Conservation (phyloP, 495 filamentous ascomycete genomes). For the Aspergillus steynii region DNA sequence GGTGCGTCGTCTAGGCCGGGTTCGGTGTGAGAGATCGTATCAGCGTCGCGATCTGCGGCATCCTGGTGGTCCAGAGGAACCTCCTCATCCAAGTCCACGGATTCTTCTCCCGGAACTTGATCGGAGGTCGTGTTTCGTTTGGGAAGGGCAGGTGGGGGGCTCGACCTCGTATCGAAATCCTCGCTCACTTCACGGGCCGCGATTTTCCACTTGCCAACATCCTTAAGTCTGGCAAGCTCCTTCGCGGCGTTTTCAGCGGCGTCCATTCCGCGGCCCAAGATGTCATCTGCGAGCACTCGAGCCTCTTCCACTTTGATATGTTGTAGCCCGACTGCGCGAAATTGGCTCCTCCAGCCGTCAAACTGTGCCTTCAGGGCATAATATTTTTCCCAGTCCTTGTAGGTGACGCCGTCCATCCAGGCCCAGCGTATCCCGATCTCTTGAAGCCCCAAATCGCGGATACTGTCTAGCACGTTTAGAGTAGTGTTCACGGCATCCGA, state of each 20-base stretch:
- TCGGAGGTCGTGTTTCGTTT: conserved; percentile 44
- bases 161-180: conserved; percentile 64
- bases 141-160: conserved; percentile 45
- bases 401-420: conserved; percentile 91
- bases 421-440: conserved; percentile 98
- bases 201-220: conserved; percentile 84
- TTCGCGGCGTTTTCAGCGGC: conserved; percentile 78
- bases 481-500: conserved; percentile 76
- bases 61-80: not conserved
- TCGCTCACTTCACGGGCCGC: conserved; percentile 70
- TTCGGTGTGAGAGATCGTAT: conserved; percentile 4
- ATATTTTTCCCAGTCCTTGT: conserved; percentile 95
- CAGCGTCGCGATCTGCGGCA: not conserved
- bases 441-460: conserved; percentile 85
- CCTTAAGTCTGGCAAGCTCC: conserved; percentile 81
- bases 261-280: conserved; percentile 76
- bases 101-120: conserved; percentile 34
- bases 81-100: conserved; percentile 1
- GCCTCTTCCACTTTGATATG: conserved; percentile 74
- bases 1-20: conserved; percentile 6
- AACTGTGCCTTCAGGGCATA: conserved; percentile 81
- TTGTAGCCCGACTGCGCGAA: conserved; percentile 67
- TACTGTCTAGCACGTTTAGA: conserved; percentile 76
- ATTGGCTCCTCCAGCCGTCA: conserved; percentile 79
- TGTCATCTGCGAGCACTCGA: conserved; percentile 62